phyloP scores from a whole-genome alignment of 2,329 filamentous ascomycete species.

The Coccinonectria pachysandricola region DNA sequence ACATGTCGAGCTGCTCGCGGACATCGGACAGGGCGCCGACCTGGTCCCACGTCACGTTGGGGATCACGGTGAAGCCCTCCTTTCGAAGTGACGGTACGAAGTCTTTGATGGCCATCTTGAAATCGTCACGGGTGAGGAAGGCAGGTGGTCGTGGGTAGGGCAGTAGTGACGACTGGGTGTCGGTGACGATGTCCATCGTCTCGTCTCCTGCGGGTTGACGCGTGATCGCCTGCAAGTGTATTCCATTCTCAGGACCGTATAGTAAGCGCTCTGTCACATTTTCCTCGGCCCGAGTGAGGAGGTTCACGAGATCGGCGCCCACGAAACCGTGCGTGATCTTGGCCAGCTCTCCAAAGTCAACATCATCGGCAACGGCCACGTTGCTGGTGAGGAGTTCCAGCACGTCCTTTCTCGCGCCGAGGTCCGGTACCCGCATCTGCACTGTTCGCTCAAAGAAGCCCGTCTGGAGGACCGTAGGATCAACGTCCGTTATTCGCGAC shows the following conservation, averaged over 20 bases:
- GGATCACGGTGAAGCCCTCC: constrained; percentile 91
- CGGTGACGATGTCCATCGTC: constrained; percentile 9
- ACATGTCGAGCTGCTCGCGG: constrained; percentile 69
- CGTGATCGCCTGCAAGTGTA: neutral
- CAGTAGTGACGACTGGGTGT: neutral
- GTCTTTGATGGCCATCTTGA: constrained; percentile 62
- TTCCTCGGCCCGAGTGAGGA: constrained; percentile 38
- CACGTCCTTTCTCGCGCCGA: constrained; percentile 67
- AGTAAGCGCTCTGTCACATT: constrained; percentile 24
- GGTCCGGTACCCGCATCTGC: constrained; percentile 78
- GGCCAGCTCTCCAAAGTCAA: constrained; percentile 66
- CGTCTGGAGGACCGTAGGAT: constrained; percentile 63
- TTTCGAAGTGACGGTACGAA: constrained; percentile 56
- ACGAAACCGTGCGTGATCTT: constrained; percentile 88
- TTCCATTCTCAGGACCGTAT: constrained; percentile 5
- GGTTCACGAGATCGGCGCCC: constrained; percentile 70
- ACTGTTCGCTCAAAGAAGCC: constrained; percentile 77
- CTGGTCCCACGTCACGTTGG: constrained; percentile 85
- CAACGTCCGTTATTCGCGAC: constrained; percentile 76
- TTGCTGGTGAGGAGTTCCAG: constrained; percentile 61
- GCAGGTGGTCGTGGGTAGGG: constrained; percentile 2
- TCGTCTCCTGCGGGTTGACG: constrained; percentile 4
- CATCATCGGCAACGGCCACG: constrained; percentile 52
- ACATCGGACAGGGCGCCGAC: constrained; percentile 77
- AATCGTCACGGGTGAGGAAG: constrained; percentile 37